phyloP scores from a whole-genome alignment of 78 protist genomes.

The Dictyostelium discoideum region DNA sequence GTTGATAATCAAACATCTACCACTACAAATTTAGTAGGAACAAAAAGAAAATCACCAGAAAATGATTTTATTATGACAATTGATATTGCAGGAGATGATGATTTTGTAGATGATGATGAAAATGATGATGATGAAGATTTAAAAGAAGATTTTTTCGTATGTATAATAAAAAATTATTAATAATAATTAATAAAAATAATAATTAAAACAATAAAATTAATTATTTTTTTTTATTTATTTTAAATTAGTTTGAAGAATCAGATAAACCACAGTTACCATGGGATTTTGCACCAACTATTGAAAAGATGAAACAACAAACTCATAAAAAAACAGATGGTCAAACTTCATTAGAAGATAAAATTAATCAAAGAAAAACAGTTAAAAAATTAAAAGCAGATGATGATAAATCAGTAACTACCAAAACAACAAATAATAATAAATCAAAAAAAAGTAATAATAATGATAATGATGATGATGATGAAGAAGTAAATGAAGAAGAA shows the following conservation, averaged over 20 bases:
- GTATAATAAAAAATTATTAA: neutral
- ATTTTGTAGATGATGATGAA: neutral
- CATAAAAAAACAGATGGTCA: neutral
- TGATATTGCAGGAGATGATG: conserved; percentile 33
- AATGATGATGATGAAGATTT: conserved; percentile 37
- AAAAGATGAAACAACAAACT: conserved; percentile 68
- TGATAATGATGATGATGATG: neutral
- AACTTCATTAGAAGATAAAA: conserved; percentile 66
- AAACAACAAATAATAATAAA: neutral
- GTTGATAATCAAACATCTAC: neutral
- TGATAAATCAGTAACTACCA: neutral
- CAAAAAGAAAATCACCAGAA: conserved; percentile 27
- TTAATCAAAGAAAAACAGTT: conserved; percentile 54
- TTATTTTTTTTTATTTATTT: too few relatives aligned
- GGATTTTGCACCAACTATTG: conserved; percentile 77
- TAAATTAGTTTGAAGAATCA: conserved; percentile 55
- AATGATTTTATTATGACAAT: conserved; percentile 54
- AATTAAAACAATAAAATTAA: neutral
- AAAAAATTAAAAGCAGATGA: conserved; percentile 20
- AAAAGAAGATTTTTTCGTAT: conserved; percentile 50
- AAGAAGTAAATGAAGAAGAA: neutral
- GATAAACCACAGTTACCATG: conserved; percentile 48
- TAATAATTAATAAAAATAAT: neutral
- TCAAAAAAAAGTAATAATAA: neutral
- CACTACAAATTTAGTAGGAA: neutral